Conservation (phyloP, 768 basidiomycete species). For the Tulasnella sp. region DNA sequence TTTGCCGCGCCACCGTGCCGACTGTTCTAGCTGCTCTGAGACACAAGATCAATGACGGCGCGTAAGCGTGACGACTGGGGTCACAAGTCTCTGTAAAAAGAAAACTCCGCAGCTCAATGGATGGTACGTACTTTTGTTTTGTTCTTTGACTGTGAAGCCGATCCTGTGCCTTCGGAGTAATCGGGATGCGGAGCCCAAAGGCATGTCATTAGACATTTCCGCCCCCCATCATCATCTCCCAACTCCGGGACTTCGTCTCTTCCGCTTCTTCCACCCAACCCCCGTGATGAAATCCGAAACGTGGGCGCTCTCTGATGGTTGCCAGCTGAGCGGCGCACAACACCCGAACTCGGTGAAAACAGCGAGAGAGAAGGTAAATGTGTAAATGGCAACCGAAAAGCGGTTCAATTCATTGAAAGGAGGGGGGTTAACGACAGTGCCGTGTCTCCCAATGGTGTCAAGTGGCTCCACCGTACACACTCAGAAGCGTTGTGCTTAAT, state of each 20-base stretch:
- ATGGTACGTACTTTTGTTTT: not conserved
- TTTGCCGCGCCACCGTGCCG: not conserved
- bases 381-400: not conserved
- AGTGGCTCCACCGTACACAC: not conserved
- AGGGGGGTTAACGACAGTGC: not conserved
- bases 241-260: slow-evolving; percentile 1
- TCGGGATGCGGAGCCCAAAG: not conserved
- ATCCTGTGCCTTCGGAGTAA: not conserved
- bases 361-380: not conserved
- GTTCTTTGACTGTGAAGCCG: not conserved
- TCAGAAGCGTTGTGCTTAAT: not conserved
- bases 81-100: not conserved
- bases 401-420: not conserved
- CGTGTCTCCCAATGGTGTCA: not conserved
- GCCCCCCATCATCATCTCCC: not conserved
- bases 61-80: not conserved
- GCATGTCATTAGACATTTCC: slow-evolving; percentile 9
- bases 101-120: slow-evolving; percentile 4
- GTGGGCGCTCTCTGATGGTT: not conserved
- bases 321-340: not conserved
- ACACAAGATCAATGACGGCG: too few relatives aligned
- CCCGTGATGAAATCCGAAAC: slow-evolving; percentile 9
- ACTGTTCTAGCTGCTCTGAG: not conserved
- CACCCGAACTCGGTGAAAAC: not conserved
- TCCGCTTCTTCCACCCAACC: not conserved